Evolutionary conservation across 1,284 basidiomycete species (phyloP).

Genomic region (Mycosarcoma maydis): DNA sequence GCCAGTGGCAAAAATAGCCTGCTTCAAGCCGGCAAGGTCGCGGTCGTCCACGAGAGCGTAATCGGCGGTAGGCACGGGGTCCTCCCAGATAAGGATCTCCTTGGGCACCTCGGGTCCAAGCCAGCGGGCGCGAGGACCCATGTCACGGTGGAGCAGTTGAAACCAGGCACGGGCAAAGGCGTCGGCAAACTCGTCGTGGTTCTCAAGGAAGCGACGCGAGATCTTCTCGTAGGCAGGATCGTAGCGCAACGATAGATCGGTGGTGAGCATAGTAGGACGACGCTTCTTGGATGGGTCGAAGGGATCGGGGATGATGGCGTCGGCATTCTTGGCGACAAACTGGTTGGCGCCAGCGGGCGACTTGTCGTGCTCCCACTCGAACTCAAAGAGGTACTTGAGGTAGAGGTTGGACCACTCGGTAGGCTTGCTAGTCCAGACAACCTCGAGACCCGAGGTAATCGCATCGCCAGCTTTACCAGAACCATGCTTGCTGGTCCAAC

Average conservation of each 20-base stretch:
- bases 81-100: conserved; percentile 40
- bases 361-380: conserved; percentile 45
- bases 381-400: conserved; percentile 47
- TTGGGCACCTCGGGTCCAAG: conserved; percentile 44
- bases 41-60: conserved; percentile 38
- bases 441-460: conserved; percentile 35
- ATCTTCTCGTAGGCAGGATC: conserved; percentile 46
- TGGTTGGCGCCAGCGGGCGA: conserved; percentile 42
- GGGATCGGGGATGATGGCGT: conserved; percentile 45
- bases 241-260: conserved; percentile 35
- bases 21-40: conserved; percentile 39
- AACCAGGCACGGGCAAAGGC: conserved; percentile 43
- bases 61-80: conserved; percentile 25
- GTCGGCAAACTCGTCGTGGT: conserved; percentile 36
- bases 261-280: conserved; percentile 44
- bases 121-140: conserved; percentile 39
- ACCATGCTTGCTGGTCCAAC: conserved; percentile 30
- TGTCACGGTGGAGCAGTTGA: conserved; percentile 49
- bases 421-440: conserved; percentile 42
- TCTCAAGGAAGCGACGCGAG: conserved; percentile 34
- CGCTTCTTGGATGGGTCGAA: conserved; percentile 42
- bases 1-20: conserved; percentile 35
- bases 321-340: conserved; percentile 42
- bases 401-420: conserved; percentile 45
- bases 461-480: conserved; percentile 36